These are phyloP conservation scores for Podospora bellae-mahoneyi DNA, from an alignment of 495 filamentous ascomycete genomes.

Conservation along the genomic window DNA sequence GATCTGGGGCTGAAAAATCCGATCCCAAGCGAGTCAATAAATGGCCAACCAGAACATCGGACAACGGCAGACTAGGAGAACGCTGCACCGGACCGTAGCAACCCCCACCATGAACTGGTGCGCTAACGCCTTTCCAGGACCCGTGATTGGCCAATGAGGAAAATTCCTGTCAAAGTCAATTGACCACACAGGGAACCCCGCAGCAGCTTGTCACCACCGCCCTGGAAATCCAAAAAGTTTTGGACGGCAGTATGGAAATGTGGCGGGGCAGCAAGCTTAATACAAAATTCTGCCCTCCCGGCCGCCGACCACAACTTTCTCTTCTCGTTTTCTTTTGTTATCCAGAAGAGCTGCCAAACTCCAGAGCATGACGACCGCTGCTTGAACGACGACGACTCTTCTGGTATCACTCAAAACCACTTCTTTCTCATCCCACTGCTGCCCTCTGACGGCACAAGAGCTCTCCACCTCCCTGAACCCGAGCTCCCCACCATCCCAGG, in stretches of 20 bases:
- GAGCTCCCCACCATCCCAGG: constrained; percentile 10
- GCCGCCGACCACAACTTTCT: constrained; percentile 9
- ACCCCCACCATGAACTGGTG: constrained; percentile 11
- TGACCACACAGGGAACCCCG: constrained; percentile 22
- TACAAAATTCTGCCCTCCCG: constrained; percentile 21
- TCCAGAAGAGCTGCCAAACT: constrained; percentile 21
- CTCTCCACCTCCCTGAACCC: not conserved
- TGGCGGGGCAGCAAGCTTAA: constrained; percentile 22
- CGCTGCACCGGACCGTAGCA: constrained; percentile 9
- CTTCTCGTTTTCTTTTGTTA: constrained; percentile 8
- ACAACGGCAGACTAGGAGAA: constrained; percentile 4
- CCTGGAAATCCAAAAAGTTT: constrained; percentile 23
- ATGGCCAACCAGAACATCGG: constrained; percentile 7
- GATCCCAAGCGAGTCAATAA: constrained; percentile 19
- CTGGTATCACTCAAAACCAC: constrained; percentile 13
- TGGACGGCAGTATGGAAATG: constrained; percentile 17
- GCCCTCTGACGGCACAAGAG: not conserved
- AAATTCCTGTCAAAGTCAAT: constrained; percentile 20
- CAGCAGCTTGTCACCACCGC: constrained; percentile 16
- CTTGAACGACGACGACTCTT: constrained; percentile 9
- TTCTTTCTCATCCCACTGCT: not conserved
- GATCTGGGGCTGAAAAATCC: constrained; percentile 20
- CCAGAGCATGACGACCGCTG: constrained; percentile 13
- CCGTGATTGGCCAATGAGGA: constrained; percentile 26
- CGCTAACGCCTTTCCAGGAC: constrained; percentile 2